Percentiles rank a stretch among this genome's conserved stretches.
phyloP scores from a whole-genome alignment of 257 asterid species.

The Hygrophila difformis region DNA sequence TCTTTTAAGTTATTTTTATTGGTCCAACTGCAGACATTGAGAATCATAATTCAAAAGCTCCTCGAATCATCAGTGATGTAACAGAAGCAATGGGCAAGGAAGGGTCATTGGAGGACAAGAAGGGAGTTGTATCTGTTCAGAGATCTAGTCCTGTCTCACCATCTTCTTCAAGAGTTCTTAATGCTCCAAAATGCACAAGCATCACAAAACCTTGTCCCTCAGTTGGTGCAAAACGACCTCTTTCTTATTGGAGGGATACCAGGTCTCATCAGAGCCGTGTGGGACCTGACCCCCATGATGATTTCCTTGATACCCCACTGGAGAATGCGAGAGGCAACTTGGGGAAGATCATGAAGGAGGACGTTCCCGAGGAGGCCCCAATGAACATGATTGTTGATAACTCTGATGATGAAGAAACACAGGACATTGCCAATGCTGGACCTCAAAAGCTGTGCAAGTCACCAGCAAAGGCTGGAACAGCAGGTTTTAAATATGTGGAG shows the following conservation, averaged over 20 bases:
- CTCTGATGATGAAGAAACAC: conserved; percentile 74
- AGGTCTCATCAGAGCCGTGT: conserved; percentile 77
- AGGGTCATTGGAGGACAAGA: conserved; percentile 15
- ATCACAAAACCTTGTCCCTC: conserved; percentile 44
- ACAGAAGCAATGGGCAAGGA: conserved; percentile 18
- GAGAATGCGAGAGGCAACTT: conserved; percentile 52
- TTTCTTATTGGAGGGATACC: conserved; percentile 88
- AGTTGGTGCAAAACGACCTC: conserved; percentile 71
- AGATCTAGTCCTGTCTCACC: conserved; percentile 29
- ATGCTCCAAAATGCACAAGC: conserved; percentile 28
- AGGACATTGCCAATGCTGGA: conserved; percentile 42
- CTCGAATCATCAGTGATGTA: conserved; percentile 21
- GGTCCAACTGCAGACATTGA: conserved; percentile 27
- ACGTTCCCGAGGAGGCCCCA: conserved; percentile 18
- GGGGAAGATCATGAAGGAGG: conserved; percentile 40
- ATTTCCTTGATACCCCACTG: conserved; percentile 86
- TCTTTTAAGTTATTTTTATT: conserved; percentile 15
- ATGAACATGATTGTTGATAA: conserved; percentile 23
- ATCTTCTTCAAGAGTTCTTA: conserved; percentile 24
- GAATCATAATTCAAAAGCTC: conserved; percentile 25
- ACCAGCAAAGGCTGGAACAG: conserved; percentile 32
- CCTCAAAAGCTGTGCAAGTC: conserved; percentile 30
- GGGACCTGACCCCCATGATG: conserved; percentile 83
- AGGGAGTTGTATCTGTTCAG: conserved; percentile 13
- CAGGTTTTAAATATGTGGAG: conserved; percentile 65